A percentile compares a stretch with the other conserved stretches of the same genome.
These are phyloP conservation scores for Fusarium graminum DNA, from an alignment of 2,329 filamentous ascomycete species.

Conservation along the genomic window DNA sequence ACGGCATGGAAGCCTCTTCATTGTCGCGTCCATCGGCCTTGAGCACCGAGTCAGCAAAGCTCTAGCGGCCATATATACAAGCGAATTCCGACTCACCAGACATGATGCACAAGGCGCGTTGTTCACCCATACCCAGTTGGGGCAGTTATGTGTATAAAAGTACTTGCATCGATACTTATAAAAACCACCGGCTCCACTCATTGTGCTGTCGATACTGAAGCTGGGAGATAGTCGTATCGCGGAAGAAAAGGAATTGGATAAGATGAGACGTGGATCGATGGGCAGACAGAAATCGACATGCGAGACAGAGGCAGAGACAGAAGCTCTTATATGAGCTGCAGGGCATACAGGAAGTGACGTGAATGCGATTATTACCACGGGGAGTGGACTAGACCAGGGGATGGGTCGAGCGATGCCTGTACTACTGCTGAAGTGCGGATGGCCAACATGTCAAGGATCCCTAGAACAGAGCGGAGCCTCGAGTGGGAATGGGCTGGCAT, in stretches of 20 bases:
- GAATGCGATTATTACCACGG: slow-evolving; percentile 42
- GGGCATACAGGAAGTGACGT: slow-evolving; percentile 43
- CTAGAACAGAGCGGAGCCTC: slow-evolving; percentile 44
- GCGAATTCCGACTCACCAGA: slow-evolving; percentile 56
- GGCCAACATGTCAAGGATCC: slow-evolving; percentile 49
- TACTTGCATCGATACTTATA: slow-evolving; percentile 70
- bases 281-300: slow-evolving; percentile 23
- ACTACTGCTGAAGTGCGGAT: slow-evolving; percentile 45
- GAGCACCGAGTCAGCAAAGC: slow-evolving; percentile 33
- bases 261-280: slow-evolving; percentile 31
- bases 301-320: slow-evolving; percentile 34
- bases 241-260: slow-evolving; percentile 16
- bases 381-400: slow-evolving; percentile 42
- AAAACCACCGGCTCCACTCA: slow-evolving; percentile 58
- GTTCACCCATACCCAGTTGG: slow-evolving; percentile 68
- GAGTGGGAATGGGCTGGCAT: slow-evolving; percentile 48
- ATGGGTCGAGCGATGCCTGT: slow-evolving; percentile 50
- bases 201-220: slow-evolving; percentile 39
- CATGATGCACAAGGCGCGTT: slow-evolving; percentile 64
- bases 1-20: slow-evolving; percentile 50
- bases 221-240: slow-evolving; percentile 15
- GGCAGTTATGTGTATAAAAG: slow-evolving; percentile 65
- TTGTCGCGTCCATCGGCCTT: slow-evolving; percentile 65
- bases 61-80: neutral
- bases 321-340: slow-evolving; percentile 46